These are phyloP conservation scores for Pichia sp. DNA, from an alignment of 1,139 yeast species.

Conservation along the genomic window DNA sequence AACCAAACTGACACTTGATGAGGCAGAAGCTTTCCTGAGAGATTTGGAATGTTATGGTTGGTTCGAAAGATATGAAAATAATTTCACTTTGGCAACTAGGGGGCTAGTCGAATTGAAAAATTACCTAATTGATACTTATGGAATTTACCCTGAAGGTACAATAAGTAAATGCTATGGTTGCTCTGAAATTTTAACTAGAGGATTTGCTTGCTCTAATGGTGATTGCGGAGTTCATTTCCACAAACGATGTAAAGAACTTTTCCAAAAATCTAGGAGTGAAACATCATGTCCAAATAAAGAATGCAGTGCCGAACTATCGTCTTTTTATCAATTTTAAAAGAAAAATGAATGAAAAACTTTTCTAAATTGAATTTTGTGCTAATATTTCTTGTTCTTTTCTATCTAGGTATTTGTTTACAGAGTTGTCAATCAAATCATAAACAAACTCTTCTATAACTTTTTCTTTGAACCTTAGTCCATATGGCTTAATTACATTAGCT, in stretches of 20 bases:
- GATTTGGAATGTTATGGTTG: slow-evolving; percentile 47
- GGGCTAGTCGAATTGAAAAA: slow-evolving; percentile 42
- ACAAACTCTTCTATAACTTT: slow-evolving; percentile 73
- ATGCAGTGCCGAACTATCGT: slow-evolving; percentile 20
- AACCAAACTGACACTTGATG: slow-evolving; percentile 19
- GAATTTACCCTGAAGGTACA: slow-evolving; percentile 31
- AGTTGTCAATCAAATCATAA: slow-evolving; percentile 81
- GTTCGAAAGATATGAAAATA: slow-evolving; percentile 32
- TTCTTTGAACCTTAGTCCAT: slow-evolving; percentile 59
- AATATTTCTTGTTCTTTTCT: slow-evolving; percentile 18
- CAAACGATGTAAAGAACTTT: slow-evolving; percentile 36
- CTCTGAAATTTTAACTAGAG: slow-evolving; percentile 49
- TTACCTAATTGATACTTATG: slow-evolving; percentile 37
- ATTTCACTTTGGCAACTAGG: slow-evolving; percentile 33
- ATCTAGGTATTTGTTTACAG: slow-evolving; percentile 60
- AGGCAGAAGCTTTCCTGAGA: slow-evolving; percentile 31
- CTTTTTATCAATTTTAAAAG: slow-evolving; percentile 14
- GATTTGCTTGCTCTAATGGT: slow-evolving; percentile 34
- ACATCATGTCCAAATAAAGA: slow-evolving; percentile 25
- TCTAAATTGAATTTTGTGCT: too few species aligned
- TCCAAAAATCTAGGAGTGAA: slow-evolving; percentile 28
- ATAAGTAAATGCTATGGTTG: slow-evolving; percentile 47
- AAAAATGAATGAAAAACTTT: too few species aligned
- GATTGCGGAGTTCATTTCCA: slow-evolving; percentile 41
- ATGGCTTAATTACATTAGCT: slow-evolving; percentile 30